Evolutionary conservation across 1,139 yeast species (phyloP).

Genomic region (Pichia sp.): DNA sequence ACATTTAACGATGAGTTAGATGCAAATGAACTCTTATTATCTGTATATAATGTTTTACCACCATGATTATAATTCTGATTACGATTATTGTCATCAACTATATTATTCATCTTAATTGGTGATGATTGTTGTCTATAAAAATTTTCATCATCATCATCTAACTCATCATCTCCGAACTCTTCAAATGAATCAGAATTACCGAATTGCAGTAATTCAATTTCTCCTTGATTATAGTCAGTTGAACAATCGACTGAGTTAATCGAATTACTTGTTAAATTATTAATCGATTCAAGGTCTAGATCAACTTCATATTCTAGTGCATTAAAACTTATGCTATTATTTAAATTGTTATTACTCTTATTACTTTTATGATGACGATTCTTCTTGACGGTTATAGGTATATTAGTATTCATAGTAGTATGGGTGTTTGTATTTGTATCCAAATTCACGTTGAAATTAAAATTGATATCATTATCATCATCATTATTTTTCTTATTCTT

Average conservation of each 20-base stretch:
- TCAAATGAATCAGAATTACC: constrained; percentile 25
- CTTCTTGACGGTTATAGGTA: background rate
- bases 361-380: background rate
- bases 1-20: constrained; percentile 25
- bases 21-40: constrained; percentile 5
- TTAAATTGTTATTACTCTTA: background rate
- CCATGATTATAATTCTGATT: background rate
- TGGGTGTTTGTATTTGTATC: background rate
- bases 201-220: constrained; percentile 24
- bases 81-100: constrained; percentile 5
- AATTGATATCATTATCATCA: background rate
- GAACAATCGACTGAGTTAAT: constrained; percentile 16
- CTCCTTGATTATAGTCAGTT: constrained; percentile 21
- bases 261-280: constrained; percentile 12
- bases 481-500: too few species aligned
- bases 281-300: constrained; percentile 1
- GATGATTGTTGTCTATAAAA: background rate
- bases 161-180: constrained; percentile 18
- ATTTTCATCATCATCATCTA: constrained; percentile 12
- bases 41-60: background rate
- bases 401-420: background rate
- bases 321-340: constrained; percentile 3
- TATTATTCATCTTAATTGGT: background rate
- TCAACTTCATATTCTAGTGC: background rate
- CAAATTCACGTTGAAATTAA: background rate